A percentile compares a stretch with the other conserved stretches of the same genome.
These are phyloP conservation scores for Gymnopilus dilepis DNA, from an alignment of 768 basidiomycete species.

Conservation along the genomic window DNA sequence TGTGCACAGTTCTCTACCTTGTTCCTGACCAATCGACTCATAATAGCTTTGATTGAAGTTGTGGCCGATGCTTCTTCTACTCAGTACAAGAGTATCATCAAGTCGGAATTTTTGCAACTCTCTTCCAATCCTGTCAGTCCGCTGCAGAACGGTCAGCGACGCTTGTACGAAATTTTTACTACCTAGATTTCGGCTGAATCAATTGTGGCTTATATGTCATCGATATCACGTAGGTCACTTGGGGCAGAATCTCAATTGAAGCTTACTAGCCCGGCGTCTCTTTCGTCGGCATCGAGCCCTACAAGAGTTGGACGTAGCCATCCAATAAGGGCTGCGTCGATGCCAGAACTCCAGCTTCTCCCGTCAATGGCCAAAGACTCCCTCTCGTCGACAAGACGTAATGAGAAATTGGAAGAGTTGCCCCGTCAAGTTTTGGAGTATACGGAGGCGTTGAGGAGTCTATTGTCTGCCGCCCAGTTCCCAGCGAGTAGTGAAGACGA, in stretches of 20 bases:
- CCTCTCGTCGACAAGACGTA: background rate
- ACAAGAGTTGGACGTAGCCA: background rate
- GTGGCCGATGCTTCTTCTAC: slow-evolving; percentile 65
- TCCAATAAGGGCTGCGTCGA: slow-evolving; percentile 6
- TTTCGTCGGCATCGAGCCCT: background rate
- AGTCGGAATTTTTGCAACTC: slow-evolving; percentile 34
- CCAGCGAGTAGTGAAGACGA: background rate
- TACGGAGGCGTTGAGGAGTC: slow-evolving; percentile 1
- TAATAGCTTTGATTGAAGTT: slow-evolving; percentile 10
- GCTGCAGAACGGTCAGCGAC: background rate
- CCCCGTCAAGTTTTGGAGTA: slow-evolving; percentile 12
- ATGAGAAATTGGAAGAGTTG: background rate
- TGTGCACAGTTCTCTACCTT: slow-evolving; percentile 32
- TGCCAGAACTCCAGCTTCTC: slow-evolving; percentile 9
- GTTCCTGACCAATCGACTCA: background rate
- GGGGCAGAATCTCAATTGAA: background rate
- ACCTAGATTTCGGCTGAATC: no score
- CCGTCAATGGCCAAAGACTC: background rate
- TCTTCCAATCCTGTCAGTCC: background rate
- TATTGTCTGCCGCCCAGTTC: background rate
- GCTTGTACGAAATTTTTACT: slow-evolving; percentile 8
- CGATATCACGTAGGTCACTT: background rate
- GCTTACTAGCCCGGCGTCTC: background rate
- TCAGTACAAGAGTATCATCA: slow-evolving; percentile 64
- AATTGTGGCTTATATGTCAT: no score